phyloP scores from a whole-genome alignment of 805 yeast genomes.

The Cyberlindnera petersonii region DNA sequence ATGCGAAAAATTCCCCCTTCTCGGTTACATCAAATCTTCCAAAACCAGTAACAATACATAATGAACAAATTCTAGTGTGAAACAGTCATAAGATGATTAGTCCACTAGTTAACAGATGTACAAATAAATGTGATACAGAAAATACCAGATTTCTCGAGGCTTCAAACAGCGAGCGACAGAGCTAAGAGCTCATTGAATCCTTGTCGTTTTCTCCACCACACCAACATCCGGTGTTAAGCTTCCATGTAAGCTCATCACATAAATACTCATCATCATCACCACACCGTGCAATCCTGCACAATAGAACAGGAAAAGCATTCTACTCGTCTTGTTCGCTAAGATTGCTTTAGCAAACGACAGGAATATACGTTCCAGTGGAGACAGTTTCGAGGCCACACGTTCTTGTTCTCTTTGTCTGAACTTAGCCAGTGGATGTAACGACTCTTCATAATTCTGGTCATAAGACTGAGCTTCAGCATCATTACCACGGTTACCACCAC shows the following conservation, averaged over 20 bases:
- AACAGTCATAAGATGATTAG: too few relatives aligned
- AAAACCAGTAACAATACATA: constrained; percentile 1
- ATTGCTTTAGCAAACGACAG: constrained; percentile 68
- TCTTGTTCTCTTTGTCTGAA: constrained; percentile 76
- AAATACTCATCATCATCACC: constrained; percentile 60
- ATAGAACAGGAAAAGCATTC: constrained; percentile 70
- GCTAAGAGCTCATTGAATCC: neutral
- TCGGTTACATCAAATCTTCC: too few relatives aligned
- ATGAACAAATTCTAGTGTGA: neutral
- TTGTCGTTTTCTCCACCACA: constrained; percentile 4
- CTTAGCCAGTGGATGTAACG: constrained; percentile 77
- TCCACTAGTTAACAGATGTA: too few relatives aligned
- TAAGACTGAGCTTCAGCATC: constrained; percentile 49
- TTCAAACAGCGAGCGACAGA: too few relatives aligned
- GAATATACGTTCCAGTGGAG: constrained; percentile 76
- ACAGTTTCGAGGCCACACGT: constrained; percentile 64
- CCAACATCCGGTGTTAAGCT: constrained; percentile 12
- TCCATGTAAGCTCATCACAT: constrained; percentile 45
- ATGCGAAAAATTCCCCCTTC: too few relatives aligned
- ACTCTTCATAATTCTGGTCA: constrained; percentile 65
- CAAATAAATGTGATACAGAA: neutral
- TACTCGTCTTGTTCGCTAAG: constrained; percentile 66
- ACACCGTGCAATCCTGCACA: constrained; percentile 72
- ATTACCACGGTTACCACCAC: constrained; percentile 3
- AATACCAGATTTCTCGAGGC: too few relatives aligned